These are phyloP conservation scores for Schoenoplectus tabernaemontani DNA, from an alignment of 202 grass and related monocot species.

Conservation along the genomic window DNA sequence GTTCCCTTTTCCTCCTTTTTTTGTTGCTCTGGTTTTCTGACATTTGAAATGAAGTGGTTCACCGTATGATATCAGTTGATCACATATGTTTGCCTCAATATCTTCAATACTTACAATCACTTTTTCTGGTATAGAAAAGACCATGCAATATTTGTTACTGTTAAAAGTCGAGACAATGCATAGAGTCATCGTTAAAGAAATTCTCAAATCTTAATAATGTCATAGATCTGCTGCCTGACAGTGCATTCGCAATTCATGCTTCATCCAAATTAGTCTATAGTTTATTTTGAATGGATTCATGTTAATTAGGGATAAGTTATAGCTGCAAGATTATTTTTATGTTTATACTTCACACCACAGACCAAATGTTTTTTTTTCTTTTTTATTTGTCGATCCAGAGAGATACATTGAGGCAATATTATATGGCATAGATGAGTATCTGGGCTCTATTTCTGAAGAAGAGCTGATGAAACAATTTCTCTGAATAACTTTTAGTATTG, in stretches of 20 bases:
- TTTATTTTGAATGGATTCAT: neutral
- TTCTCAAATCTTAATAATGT: neutral
- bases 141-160: neutral
- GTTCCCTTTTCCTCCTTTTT: neutral
- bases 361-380: neutral
- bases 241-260: neutral
- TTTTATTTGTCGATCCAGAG: constrained; percentile 11
- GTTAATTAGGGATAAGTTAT: neutral
- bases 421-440: constrained; percentile 4
- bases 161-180: neutral
- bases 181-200: neutral
- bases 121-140: neutral
- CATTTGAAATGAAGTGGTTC: neutral
- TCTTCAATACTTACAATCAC: neutral
- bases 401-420: constrained; percentile 25
- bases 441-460: constrained; percentile 1
- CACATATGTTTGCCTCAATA: neutral
- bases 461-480: constrained; percentile 12
- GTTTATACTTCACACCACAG: neutral
- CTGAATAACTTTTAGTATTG: neutral
- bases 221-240: neutral
- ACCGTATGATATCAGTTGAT: neutral
- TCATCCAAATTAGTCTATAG: neutral
- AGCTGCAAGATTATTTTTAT: neutral
- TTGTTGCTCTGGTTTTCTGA: neutral